Evolutionary conservation across 148 eudicot genomes (phyloP), one percentile per base, ranked within the genome.

Genomic region (Pharnaceum exiguum): DNA sequence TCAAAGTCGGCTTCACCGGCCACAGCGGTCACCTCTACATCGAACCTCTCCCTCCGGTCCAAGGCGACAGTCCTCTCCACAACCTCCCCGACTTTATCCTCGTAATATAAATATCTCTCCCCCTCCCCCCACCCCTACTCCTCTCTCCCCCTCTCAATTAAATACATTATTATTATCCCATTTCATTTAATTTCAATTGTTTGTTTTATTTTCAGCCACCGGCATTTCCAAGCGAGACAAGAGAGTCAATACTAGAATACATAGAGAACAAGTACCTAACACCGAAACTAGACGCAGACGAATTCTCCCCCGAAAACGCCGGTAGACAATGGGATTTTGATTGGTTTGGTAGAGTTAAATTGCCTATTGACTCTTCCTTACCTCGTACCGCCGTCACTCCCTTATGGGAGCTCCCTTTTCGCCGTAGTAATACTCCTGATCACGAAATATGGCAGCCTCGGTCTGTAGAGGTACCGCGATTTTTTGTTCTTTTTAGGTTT

Each of bases 271-370:
- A 81, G 58, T 82, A 85, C 71, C 76, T 93, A 30, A 57, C 75
- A n/a, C 96, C 96, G 25, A 79, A 80, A 65, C 68, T 93, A 75
- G 99, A 93, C 56, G 62, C 80, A 30, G 95, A 88, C 68, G 96
- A 83, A 49, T 93, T 88, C 71, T 78, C 95, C 47, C 82, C 90
- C 2, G 89, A 88, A 50, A 85, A 81, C 62, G 82, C 79, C 63
- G 99, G 99, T 68, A 83, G 76, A 62, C 80, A 81, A 45, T 93
- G 96, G 99, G 91, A 93, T 17, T 93, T 93, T 59, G 95, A 93
- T 76, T 93, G 99, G 99, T 93, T 93, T 50, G 82, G 68, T 46
- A 79, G 77, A 72, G 88, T 90, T 31, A 82, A 86, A 67, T 63
- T 82, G 59, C 80, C 77, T 36, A 60, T 81, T 10, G 96, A 93